Evolutionary conservation across 2,329 filamentous ascomycete species (phyloP).

Genomic region (Xylaria sp.): DNA sequence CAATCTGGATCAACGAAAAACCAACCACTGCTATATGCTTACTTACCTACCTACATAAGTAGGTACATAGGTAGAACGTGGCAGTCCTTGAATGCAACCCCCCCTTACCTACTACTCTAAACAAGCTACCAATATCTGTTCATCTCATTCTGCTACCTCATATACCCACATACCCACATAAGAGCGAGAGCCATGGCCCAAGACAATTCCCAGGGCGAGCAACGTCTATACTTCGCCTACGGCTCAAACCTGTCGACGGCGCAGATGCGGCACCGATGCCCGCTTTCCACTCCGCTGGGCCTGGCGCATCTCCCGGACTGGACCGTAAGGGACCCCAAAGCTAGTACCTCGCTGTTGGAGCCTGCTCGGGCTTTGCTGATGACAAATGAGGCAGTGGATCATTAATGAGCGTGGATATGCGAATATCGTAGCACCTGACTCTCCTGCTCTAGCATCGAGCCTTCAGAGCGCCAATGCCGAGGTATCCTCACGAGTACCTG

Average conservation of each 20-base stretch:
- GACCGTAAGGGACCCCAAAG: conserved; percentile 32
- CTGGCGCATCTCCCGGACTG: conserved; percentile 62
- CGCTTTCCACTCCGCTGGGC: conserved; percentile 59
- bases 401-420: conserved; percentile 72
- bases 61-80: too few relatives aligned
- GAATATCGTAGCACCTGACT: conserved; percentile 64
- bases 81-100: too few relatives aligned
- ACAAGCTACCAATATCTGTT: not conserved
- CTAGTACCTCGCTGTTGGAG: not conserved
- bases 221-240: conserved; percentile 68
- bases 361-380: not conserved
- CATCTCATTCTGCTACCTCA: not conserved
- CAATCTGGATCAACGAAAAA: too few relatives aligned
- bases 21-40: too few relatives aligned
- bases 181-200: not conserved
- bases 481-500: too few relatives aligned
- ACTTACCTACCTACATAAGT: too few relatives aligned
- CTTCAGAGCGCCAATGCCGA: too few relatives aligned
- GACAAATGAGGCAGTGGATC: conserved; percentile 54
- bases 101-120: too few relatives aligned
- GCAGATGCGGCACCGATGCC: conserved; percentile 70
- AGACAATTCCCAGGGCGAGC: not conserved
- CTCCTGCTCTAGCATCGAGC: too few relatives aligned
- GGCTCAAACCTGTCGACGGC: conserved; percentile 70
- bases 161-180: not conserved